phyloP scores from a whole-genome alignment of 2,329 filamentous ascomycete species.

The Acrocalymma vagum region DNA sequence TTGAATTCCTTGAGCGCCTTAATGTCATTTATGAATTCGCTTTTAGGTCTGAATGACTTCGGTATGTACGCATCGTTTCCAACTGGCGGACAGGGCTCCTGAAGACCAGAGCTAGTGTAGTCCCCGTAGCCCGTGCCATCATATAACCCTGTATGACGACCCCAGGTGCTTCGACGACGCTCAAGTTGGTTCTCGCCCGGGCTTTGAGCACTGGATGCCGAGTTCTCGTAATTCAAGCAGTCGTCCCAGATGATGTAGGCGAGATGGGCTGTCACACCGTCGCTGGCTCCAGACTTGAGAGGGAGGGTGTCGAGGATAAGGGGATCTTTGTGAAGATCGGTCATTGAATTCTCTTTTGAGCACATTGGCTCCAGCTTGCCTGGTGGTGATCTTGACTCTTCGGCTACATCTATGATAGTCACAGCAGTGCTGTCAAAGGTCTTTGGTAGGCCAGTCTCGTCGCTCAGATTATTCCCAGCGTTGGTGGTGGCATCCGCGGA shows the following conservation, averaged over 20 bases:
- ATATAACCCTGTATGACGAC: slow-evolving; percentile 27
- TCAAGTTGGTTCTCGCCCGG: background rate
- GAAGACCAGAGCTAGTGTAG: slow-evolving; percentile 8
- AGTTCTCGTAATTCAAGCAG: background rate
- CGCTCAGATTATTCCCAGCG: no score
- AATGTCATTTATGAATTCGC: no score
- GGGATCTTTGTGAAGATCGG: background rate
- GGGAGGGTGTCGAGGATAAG: slow-evolving; percentile 6
- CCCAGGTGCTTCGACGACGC: slow-evolving; percentile 17
- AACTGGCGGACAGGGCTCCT: background rate
- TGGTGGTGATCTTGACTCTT: background rate
- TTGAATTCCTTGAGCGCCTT: no score
- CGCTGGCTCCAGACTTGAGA: background rate
- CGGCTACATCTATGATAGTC: no score
- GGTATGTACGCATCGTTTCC: no score
- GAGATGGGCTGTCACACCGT: slow-evolving; percentile 5
- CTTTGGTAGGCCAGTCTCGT: no score
- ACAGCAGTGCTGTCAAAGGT: no score
- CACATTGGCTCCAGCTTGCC: slow-evolving; percentile 3
- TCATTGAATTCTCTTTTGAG: slow-evolving; percentile 2
- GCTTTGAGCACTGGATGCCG: no score
- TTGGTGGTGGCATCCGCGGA: no score
- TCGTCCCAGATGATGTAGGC: slow-evolving; percentile 19
- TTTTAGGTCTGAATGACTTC: no score
- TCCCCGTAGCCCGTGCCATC: slow-evolving; percentile 35